Conservation (phyloP, 2,329 filamentous ascomycete genomes). For the Coniella lustricola region DNA sequence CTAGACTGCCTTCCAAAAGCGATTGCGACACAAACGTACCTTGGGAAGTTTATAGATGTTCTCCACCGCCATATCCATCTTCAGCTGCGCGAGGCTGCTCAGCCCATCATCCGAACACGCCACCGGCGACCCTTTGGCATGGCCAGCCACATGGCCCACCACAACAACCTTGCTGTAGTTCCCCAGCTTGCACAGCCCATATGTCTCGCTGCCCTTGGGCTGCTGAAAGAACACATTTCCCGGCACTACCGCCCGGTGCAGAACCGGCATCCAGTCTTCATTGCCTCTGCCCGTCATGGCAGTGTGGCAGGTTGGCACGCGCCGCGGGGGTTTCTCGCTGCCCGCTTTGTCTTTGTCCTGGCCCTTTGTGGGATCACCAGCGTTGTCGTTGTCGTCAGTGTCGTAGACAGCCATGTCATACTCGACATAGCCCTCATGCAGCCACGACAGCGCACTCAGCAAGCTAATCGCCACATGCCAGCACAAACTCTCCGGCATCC, state of each 20-base stretch:
- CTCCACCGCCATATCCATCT: constrained; percentile 15
- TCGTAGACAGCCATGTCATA: constrained; percentile 12
- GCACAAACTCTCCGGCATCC: constrained; percentile 45
- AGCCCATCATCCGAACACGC: constrained; percentile 20
- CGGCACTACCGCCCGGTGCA: constrained; percentile 41
- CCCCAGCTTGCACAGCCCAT: constrained; percentile 48
- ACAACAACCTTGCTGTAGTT: constrained; percentile 36
- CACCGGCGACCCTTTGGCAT: constrained; percentile 5
- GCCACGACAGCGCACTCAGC: constrained; percentile 41
- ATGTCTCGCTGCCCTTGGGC: constrained; percentile 40
- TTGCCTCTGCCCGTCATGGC: background rate
- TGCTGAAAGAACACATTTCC: constrained; percentile 45
- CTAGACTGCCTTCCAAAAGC: too few species aligned
- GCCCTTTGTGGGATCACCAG: too few species aligned
- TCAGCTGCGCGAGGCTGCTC: constrained; percentile 17
- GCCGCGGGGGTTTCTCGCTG: too few species aligned
- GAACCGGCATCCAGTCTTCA: constrained; percentile 39
- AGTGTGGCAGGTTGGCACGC: constrained; percentile 4
- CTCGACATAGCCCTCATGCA: constrained; percentile 41
- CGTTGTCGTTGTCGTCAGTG: background rate
- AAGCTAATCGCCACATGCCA: constrained; percentile 48
- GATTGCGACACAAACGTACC: constrained; percentile 10
- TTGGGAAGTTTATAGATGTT: constrained; percentile 2
- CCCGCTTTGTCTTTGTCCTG: too few species aligned
- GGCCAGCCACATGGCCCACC: constrained; percentile 27